Evolutionary conservation across 2,329 filamentous ascomycete species (phyloP), one percentile per base, ranked within the genome.

Genomic region (Sporothrix brunneoviolacea): DNA sequence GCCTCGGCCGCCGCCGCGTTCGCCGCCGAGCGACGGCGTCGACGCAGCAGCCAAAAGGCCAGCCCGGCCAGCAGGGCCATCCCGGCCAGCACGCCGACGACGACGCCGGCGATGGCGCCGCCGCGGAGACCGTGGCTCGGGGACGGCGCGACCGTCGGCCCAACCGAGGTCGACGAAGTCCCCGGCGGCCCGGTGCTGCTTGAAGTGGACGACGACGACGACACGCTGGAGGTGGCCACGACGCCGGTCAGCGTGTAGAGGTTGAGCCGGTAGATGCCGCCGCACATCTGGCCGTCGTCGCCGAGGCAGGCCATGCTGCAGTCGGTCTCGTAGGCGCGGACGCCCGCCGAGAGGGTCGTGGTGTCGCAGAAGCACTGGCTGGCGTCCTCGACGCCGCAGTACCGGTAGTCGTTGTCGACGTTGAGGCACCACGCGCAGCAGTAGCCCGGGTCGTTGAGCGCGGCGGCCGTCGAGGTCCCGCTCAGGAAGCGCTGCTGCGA

Each of bases 281-380:
- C 42, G 42, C 42, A 45, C 19, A 16, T 19, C 21, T 21, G 12
- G 21, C 15, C 21, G 13, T 36, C 8, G 6, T 12, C 38, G 30
- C 16, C 16, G 5, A 16, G 9, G 37, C 46, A 42, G 16, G 27
- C 2, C 8, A 18, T n/a, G 38, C 27, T 35, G 28, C 46, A 41
- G 46, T 40, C 36, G 8, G 39, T 30, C 8, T 13, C 18, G 36
- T 27, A 22, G 2, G 40, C 21, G 6, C 9, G 4, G 24, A 24
- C 30, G 6, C 16, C 30, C 19, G 35, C 36, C 2, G 3, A 16
- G 24, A 10, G 13, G 10, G 48, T 8, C 8, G 8, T 24, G 38
- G 51, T 54, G 28, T 66, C 71, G 54, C 75, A 80, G 65, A 70
- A 48, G 36, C 45, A 48, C 45, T 40, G 16, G 27, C 10, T 4